phyloP scores from a whole-genome alignment of 345 rosid genomes.

The Hirschfeldia incana region DNA sequence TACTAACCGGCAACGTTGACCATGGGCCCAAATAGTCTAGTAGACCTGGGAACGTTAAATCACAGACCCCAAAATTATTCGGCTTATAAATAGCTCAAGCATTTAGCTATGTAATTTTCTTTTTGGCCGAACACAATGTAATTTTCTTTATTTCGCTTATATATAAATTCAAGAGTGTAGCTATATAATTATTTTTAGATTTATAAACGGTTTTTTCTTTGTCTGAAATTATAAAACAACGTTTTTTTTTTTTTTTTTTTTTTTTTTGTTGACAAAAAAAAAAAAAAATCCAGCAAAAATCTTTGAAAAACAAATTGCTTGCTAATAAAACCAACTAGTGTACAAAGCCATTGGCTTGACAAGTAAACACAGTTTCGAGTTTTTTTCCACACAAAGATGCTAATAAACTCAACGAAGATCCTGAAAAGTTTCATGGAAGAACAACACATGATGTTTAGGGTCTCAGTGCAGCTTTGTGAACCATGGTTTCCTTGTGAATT shows the following conservation, averaged over 20 bases:
- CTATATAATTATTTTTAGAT: not conserved
- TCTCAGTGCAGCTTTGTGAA: constrained; percentile 88
- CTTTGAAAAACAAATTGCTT: not conserved
- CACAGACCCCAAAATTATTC: not conserved
- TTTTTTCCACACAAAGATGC: constrained; percentile 14
- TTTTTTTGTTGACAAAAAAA: too few species aligned
- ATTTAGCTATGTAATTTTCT: not conserved
- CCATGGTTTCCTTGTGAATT: constrained; percentile 99
- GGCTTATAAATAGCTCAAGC: not conserved
- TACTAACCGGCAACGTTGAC: not conserved
- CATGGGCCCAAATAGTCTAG: not conserved
- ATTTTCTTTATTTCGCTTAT: not conserved
- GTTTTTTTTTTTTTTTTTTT: not conserved
- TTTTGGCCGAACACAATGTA: not conserved
- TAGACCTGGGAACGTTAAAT: not conserved
- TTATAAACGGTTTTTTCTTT: too few species aligned
- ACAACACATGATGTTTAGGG: not conserved
- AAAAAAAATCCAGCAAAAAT: not conserved
- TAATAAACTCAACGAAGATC: constrained; percentile 29
- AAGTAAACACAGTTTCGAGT: constrained; percentile 19
- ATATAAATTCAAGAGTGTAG: not conserved
- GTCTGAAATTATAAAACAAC: not conserved
- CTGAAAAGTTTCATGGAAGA: constrained; percentile 7
- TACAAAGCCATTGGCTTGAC: constrained; percentile 16
- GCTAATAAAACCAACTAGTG: constrained; percentile 22